Percentiles rank a stretch among this genome's conserved stretches.
Evolutionary conservation across 148 eudicot genomes (phyloP).

Genomic region (Diospyros kaki): DNA sequence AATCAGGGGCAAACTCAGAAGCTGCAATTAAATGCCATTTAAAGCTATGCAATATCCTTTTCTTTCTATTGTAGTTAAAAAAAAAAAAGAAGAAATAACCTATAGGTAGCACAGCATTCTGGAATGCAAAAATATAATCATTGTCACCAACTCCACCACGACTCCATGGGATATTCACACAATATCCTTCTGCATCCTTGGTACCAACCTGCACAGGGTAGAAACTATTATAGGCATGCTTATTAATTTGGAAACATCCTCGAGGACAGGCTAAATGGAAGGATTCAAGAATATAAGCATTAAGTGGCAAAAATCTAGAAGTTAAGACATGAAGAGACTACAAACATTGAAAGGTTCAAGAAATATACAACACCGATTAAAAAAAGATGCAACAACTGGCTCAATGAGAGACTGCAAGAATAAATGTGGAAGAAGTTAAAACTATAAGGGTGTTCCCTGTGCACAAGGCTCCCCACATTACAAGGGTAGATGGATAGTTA

Average conservation of each 20-base stretch:
- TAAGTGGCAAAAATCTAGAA: not conserved
- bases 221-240: constrained; percentile 2
- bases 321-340: not conserved
- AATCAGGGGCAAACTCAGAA: constrained; percentile 80
- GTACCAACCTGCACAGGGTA: constrained; percentile 68
- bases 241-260: not conserved
- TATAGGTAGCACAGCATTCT: constrained; percentile 83
- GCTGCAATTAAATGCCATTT: constrained; percentile 46
- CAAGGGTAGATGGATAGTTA: not conserved
- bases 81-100: constrained; percentile 36
- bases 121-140: constrained; percentile 86
- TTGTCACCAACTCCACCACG: constrained; percentile 90
- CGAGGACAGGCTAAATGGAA: not conserved
- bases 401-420: not conserved
- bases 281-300: no score
- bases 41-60: not conserved
- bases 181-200: constrained; percentile 90
- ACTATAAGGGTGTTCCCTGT: not conserved
- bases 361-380: not conserved
- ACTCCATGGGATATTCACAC: constrained; percentile 95
- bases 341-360: not conserved
- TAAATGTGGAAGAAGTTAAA: not conserved
- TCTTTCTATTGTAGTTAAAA: not conserved
- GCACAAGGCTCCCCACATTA: not conserved
- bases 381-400: not conserved